Conservation (phyloP, 805 yeast species). For the Grigorovia jiainica region DNA sequence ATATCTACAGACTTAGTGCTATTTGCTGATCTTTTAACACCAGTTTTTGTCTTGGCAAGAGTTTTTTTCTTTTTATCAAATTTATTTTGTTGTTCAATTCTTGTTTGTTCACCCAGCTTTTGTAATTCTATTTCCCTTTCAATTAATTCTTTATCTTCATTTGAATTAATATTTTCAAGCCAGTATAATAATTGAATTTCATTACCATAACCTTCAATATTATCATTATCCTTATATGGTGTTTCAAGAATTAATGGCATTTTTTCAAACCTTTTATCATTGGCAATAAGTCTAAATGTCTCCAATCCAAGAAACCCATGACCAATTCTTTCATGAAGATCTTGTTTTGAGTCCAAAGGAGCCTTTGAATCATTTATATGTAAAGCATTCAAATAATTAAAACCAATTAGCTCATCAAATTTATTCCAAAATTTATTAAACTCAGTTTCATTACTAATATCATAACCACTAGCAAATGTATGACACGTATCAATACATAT, state of each 20-base stretch:
- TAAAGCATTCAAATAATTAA: constrained; percentile 63
- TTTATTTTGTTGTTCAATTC: constrained; percentile 60
- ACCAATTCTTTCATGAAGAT: constrained; percentile 84
- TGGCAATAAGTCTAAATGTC: constrained; percentile 64
- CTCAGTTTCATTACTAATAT: constrained; percentile 47
- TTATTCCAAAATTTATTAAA: constrained; percentile 63
- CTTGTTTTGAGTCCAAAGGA: constrained; percentile 82
- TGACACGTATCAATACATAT: constrained; percentile 97
- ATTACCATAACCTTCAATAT: constrained; percentile 58
- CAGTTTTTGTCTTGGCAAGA: constrained; percentile 15
- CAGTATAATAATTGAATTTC: constrained; percentile 80
- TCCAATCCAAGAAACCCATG: constrained; percentile 84
- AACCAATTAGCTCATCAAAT: constrained; percentile 69
- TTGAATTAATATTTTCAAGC: constrained; percentile 36
- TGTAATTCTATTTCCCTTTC: constrained; percentile 42
- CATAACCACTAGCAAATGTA: constrained; percentile 93
- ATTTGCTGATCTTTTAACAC: constrained; percentile 10
- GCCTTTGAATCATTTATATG: constrained; percentile 95
- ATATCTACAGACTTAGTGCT: constrained; percentile 9
- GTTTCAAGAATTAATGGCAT: constrained; percentile 85
- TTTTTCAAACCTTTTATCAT: constrained; percentile 46
- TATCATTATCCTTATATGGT: constrained; percentile 48
- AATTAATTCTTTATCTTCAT: constrained; percentile 41
- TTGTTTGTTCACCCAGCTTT: constrained; percentile 53
- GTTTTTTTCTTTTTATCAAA: constrained; percentile 45